Evolutionary conservation across 1,284 basidiomycete species (phyloP).

Genomic region (Kalmanozyma brasiliensis): DNA sequence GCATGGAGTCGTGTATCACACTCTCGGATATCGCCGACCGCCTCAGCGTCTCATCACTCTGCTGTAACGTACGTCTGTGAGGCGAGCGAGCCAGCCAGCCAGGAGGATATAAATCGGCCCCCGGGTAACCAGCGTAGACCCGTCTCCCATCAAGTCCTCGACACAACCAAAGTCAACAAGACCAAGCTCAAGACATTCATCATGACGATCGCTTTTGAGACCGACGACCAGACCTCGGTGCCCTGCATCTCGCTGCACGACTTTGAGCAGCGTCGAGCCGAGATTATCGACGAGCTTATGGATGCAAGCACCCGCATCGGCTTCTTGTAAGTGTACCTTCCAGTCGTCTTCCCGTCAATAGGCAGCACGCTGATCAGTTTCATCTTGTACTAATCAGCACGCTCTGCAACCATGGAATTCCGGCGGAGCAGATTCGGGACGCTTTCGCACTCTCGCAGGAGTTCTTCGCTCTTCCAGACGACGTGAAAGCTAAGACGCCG

Average conservation of each 20-base stretch:
- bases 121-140: too few species aligned
- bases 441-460: conserved; percentile 73
- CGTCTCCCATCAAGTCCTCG: too few species aligned
- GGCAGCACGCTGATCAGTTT: background rate
- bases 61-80: too few species aligned
- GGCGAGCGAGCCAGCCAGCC: too few species aligned
- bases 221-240: conserved; percentile 30
- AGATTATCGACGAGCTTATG: conserved; percentile 57
- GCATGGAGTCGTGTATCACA: too few species aligned
- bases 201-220: conserved; percentile 14
- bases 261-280: conserved; percentile 50
- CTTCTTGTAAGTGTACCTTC: conserved; percentile 51
- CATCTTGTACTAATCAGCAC: conserved; percentile 16
- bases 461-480: conserved; percentile 73
- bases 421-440: conserved; percentile 70
- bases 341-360: conserved; percentile 8
- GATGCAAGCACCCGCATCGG: conserved; percentile 51
- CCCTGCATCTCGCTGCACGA: conserved; percentile 55
- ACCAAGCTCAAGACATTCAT: background rate
- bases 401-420: conserved; percentile 70
- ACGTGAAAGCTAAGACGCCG: conserved; percentile 73
- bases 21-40: too few species aligned
- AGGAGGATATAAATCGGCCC: background rate
- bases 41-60: too few species aligned
- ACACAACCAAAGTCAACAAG: background rate